Evolutionary conservation across 1,139 yeast genomes (phyloP).

Genomic region (Geotrichum fermentans): DNA sequence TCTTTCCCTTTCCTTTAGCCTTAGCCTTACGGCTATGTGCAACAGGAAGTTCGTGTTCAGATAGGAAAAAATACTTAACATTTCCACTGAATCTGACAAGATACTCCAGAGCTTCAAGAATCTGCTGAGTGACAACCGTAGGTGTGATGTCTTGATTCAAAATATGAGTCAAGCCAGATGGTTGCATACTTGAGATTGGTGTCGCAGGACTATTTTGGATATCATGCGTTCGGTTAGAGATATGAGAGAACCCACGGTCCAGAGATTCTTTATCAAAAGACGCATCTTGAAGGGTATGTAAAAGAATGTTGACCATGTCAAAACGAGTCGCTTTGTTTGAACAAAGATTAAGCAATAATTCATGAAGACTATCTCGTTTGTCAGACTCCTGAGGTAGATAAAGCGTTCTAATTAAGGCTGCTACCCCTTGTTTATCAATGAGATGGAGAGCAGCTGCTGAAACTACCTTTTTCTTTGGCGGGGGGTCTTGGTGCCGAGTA

Average conservation of each 20-base stretch:
- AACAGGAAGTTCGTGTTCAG: constrained; percentile 69
- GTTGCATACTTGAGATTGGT: constrained; percentile 19
- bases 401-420: constrained; percentile 63
- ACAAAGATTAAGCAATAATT: constrained; percentile 63
- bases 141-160: constrained; percentile 55
- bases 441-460: constrained; percentile 45
- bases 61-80: constrained; percentile 68
- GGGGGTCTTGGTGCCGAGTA: constrained; percentile 1
- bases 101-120: constrained; percentile 68
- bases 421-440: constrained; percentile 71
- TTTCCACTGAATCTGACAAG: constrained; percentile 65
- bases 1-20: constrained; percentile 39
- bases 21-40: constrained; percentile 44
- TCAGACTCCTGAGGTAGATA: constrained; percentile 68
- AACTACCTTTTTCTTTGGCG: constrained; percentile 23
- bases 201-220: constrained; percentile 32
- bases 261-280: constrained; percentile 56
- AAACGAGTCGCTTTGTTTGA: constrained; percentile 71
- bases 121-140: constrained; percentile 66
- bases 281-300: constrained; percentile 73
- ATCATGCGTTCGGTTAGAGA: constrained; percentile 35
- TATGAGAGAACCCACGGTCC: constrained; percentile 59
- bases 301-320: constrained; percentile 64
- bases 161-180: constrained; percentile 31
- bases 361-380: constrained; percentile 63